Conservation (phyloP, 2,329 filamentous ascomycete species). For the Diaporthe longicolla region DNA sequence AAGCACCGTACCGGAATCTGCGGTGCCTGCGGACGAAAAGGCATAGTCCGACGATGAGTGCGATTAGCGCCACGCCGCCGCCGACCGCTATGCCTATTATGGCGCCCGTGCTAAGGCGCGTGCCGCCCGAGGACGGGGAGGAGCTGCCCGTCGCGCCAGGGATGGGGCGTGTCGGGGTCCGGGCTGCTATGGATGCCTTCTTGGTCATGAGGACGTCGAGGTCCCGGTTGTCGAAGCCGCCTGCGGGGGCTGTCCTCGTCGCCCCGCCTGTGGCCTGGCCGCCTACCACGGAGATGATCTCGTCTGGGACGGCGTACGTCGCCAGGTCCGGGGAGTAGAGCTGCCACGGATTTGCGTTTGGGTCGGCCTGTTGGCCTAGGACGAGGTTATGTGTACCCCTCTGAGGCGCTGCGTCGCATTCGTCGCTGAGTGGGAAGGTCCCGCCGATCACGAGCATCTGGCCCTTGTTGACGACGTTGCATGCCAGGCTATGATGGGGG, state of each 20-base stretch:
- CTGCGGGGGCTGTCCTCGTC: conserved; percentile 63
- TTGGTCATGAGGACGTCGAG: conserved; percentile 68
- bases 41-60: conserved; percentile 48
- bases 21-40: conserved; percentile 51
- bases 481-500: conserved; percentile 69
- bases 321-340: conserved; percentile 64
- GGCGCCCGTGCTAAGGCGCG: conserved; percentile 54
- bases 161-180: conserved; percentile 65
- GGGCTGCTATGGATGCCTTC: conserved; percentile 59
- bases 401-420: conserved; percentile 66
- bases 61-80: conserved; percentile 50
- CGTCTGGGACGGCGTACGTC: conserved; percentile 67
- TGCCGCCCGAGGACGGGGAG: conserved; percentile 23
- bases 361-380: conserved; percentile 62
- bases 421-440: conserved; percentile 62
- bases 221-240: conserved; percentile 65
- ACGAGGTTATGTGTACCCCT: conserved; percentile 71
- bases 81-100: conserved; percentile 62
- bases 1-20: conserved; percentile 4
- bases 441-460: conserved; percentile 77
- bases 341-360: conserved; percentile 63
- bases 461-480: conserved; percentile 68
- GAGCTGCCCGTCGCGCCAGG: conserved; percentile 42
- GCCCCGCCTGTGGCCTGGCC: conserved; percentile 67
- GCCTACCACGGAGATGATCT: conserved; percentile 65